Base-by-base conservation (phyloP, 2,329 filamentous ascomycete genomes). In the Curvularia verruculosa region DNA sequence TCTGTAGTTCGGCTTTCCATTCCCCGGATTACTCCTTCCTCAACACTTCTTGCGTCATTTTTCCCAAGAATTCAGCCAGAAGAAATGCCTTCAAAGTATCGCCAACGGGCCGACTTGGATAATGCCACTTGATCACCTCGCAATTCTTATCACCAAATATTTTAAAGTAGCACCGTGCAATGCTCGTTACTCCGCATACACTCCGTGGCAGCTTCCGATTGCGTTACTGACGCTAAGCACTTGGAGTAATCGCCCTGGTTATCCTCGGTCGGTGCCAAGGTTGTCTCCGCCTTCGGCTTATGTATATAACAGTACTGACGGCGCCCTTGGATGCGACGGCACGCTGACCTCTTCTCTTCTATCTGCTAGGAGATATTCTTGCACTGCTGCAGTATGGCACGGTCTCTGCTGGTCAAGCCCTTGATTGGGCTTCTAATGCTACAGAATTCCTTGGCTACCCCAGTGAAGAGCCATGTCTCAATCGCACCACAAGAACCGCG, bases 371-470 rank as follows among this genome's bases (percentile, higher is more conserved):
- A 53, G 49, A 39, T 44, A 56, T 23, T 52, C 48, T 43, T 23
- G 51, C 50, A 45, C 45, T 47, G 54, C 6, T 24, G 31, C n/a
- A 56, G 23, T 36, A 74, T 74, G 71, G 57, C 64, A 40, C 66
- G 57, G 39, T 58, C 52, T 57, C 54, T 58, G 31, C 43, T 68
- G 29, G 59, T 51, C 39, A 64, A 64, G 40, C 67, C 58, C 52
- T 47, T 74, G 21, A 60, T 66, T 8, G 66, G 70, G 28, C 55
- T 72, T 12, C 63, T 73, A 56, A 67, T 65, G 21, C 49, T 75
- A 56, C 70, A 72, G 45, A 59, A 62, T 28, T 68, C 64, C 6
- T 50, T 73, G 29, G 69, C 60, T 23, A 70, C 58, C 51, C 70
- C 72, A 24, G 57, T 72, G 36, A 54, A 56, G 41, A 64, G 43